Base-by-base conservation (phyloP, 179 eudicot species). In the Gypsophila paniculata region DNA sequence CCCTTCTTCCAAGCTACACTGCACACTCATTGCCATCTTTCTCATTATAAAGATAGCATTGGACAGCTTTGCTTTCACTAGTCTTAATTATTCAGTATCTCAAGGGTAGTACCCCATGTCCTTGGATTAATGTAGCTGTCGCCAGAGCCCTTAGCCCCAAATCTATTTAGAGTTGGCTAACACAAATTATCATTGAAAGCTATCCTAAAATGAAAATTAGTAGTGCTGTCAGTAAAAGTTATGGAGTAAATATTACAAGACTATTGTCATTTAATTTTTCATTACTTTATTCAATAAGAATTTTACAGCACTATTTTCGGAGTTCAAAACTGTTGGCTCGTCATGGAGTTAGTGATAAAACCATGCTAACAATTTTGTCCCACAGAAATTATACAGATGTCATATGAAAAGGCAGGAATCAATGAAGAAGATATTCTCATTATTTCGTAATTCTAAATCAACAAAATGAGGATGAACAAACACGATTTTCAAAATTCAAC, bases 401-500 rank as follows among this genome's bases (percentile, higher is more conserved):
- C 32, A 26, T 18, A 18, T 36, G 10, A 22, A 61, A 26, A 49
- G 18, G 7, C 22, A 7, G 60, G 39, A 26, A 32, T 46, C 46
- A 26, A 25, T 26, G 58, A 48, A 29, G 42, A 49, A 48, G n/a
- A 44, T n/a, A 25, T 48, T 60, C 67, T 29, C 15, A 63, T 63
- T 13, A 67, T 54, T 57, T 8, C 15, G 39, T 4, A 25, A 68
- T 14, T 3, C 39, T 17, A 44, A 11, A 13, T 54, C 26, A 46
- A 62, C 61, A 65, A 18, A 32, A 42, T 51, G 34, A 64, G 12
- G 18, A 71, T 5, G 26, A 22, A 54, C 18, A 53, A 57, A 8
- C 49, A 13, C 15, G 52, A 6, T 46, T 13, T 11, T 0, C 52
- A 46, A 46, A 10, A 12, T 61, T 25, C 36, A 74, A 79, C 87